These are phyloP conservation scores for Eragrostis curvula DNA, from an alignment of 176 grass and related monocot genomes.

Conservation along the genomic window DNA sequence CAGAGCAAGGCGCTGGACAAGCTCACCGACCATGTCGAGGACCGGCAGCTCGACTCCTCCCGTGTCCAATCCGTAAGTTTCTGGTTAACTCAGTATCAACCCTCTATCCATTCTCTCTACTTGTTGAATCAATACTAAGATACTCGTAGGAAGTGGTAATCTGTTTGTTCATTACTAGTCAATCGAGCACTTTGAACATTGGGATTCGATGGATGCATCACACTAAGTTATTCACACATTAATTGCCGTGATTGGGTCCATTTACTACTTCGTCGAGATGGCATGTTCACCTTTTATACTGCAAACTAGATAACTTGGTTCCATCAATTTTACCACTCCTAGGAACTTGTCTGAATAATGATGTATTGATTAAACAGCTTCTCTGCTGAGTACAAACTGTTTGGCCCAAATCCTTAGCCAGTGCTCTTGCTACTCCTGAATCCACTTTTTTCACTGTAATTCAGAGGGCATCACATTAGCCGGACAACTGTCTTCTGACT, in stretches of 20 bases:
- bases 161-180: neutral
- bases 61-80: slow-evolving; percentile 78
- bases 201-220: slow-evolving; percentile 7
- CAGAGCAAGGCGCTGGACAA: slow-evolving; percentile 99
- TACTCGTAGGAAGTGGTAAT: neutral
- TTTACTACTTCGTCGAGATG: neutral
- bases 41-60: slow-evolving; percentile 96
- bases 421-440: neutral
- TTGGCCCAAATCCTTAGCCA: neutral
- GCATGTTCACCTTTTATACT: neutral
- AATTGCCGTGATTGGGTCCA: neutral
- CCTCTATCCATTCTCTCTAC: neutral
- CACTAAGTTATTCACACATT: neutral
- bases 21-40: slow-evolving; percentile 96
- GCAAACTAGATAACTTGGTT: neutral
- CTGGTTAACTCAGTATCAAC: neutral
- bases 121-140: neutral
- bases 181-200: neutral
- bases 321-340: neutral
- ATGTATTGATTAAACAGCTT: neutral
- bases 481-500: neutral
- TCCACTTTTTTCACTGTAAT: neutral
- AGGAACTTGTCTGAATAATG: neutral
- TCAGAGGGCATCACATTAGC: neutral
- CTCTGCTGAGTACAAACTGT: neutral